phyloP scores from a whole-genome alignment of 1,284 basidiomycete species.

The Cystobasidium slooffiae region DNA sequence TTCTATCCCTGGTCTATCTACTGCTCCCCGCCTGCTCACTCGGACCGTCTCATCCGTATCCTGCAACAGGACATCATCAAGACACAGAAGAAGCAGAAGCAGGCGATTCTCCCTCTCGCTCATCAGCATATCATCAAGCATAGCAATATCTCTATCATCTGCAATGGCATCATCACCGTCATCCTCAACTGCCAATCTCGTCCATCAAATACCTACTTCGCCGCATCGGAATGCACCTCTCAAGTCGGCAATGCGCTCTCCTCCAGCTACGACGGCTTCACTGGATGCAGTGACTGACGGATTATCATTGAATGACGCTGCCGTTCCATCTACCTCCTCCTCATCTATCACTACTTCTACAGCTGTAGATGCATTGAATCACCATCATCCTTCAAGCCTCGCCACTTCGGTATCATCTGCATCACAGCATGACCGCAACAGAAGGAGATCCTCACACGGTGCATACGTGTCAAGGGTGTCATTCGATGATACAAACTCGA shows the following conservation, averaged over 20 bases:
- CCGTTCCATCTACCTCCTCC: neutral
- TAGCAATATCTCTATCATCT: neutral
- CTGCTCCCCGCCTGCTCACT: neutral
- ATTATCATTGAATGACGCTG: neutral
- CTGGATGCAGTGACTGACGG: constrained; percentile 4
- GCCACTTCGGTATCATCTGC: constrained; percentile 1
- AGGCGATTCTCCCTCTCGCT: neutral
- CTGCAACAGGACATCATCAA: neutral
- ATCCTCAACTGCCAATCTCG: neutral
- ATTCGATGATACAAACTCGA: constrained; percentile 74
- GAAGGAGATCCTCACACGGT: constrained; percentile 9
- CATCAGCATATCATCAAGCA: neutral
- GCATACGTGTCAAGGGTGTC: constrained; percentile 83
- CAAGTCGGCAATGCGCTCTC: constrained; percentile 34
- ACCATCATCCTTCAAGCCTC: neutral
- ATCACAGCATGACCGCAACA: neutral
- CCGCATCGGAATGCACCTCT: constrained; percentile 9
- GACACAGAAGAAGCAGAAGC: constrained; percentile 1
- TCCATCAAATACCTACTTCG: neutral
- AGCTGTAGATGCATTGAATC: neutral
- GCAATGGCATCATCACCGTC: neutral
- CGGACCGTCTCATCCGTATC: neutral
- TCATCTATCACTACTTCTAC: neutral
- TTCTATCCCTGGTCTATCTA: too few relatives aligned
- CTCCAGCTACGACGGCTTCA: neutral